These are phyloP conservation scores for Myxozyma neotropica DNA, from an alignment of 805 yeast genomes.

Conservation along the genomic window DNA sequence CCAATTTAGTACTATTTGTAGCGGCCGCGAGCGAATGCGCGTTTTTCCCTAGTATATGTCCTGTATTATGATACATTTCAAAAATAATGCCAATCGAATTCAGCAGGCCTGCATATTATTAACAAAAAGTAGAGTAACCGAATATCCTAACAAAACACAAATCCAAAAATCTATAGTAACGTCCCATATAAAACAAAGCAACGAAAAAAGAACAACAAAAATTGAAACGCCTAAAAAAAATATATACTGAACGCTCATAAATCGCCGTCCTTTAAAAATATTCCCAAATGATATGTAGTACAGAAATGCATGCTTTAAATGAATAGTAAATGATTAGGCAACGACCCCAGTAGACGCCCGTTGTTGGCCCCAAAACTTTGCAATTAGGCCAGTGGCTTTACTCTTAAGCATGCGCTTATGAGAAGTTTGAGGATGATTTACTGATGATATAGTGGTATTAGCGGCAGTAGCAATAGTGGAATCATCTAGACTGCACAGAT, in stretches of 20 bases:
- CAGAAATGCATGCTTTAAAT: neutral
- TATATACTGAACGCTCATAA: neutral
- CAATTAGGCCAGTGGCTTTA: constrained; percentile 31
- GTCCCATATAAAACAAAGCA: neutral
- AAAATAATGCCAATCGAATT: no score
- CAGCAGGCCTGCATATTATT: neutral
- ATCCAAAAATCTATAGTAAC: neutral
- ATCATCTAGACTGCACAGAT: constrained; percentile 11
- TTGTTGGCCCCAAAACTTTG: constrained; percentile 33
- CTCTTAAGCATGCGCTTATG: constrained; percentile 18
- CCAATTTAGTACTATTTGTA: no score
- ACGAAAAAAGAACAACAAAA: neutral
- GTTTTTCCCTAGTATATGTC: neutral
- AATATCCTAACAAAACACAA: neutral
- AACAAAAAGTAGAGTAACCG: neutral
- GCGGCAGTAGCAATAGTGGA: neutral
- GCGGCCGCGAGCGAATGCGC: neutral
- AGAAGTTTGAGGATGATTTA: neutral
- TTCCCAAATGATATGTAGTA: neutral
- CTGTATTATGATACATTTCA: no score
- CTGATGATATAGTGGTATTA: neutral
- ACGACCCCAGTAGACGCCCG: constrained; percentile 1
- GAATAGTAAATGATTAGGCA: neutral
- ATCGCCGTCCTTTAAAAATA: neutral
- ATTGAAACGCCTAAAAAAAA: neutral